phyloP scores from a whole-genome alignment of 495 filamentous ascomycete species.

The Penicillium crystallinum region DNA sequence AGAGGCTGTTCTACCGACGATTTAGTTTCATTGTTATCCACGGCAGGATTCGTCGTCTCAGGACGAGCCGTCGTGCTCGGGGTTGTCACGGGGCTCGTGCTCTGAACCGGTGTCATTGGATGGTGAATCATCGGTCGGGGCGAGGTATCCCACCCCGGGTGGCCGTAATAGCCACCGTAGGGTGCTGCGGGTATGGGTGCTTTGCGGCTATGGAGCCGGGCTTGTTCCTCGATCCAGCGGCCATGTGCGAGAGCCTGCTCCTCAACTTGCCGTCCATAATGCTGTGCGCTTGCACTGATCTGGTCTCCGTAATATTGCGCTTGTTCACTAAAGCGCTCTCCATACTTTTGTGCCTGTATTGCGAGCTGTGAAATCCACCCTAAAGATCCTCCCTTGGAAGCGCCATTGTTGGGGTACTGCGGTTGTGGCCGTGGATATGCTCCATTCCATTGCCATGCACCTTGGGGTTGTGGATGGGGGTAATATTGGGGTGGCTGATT shows the following conservation, averaged over 20 bases:
- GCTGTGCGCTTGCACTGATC: constrained; percentile 36
- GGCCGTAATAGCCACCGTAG: not conserved
- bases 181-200: not conserved
- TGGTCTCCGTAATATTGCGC: constrained; percentile 40
- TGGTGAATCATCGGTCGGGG: not conserved
- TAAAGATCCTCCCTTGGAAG: constrained; percentile 27
- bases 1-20: not conserved
- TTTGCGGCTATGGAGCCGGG: constrained; percentile 27
- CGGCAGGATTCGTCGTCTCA: not conserved
- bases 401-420: constrained; percentile 18
- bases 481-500: constrained; percentile 27
- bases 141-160: constrained; percentile 6
- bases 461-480: constrained; percentile 21
- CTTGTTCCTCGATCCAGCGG: constrained; percentile 41
- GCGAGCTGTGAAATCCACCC: constrained; percentile 37
- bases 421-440: constrained; percentile 24
- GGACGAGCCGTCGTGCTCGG: not conserved
- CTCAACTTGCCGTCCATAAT: constrained; percentile 39
- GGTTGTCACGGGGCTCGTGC: constrained; percentile 1
- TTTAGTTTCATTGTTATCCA: not conserved
- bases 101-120: not conserved
- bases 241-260: constrained; percentile 39
- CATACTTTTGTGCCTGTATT: constrained; percentile 41
- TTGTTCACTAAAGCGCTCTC: constrained; percentile 39
- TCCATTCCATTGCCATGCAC: constrained; percentile 31